Percentiles rank a stretch among this genome's conserved stretches.
phyloP scores from a whole-genome alignment of 208 protist genomes.

The Balamuthia mandrillaris region DNA sequence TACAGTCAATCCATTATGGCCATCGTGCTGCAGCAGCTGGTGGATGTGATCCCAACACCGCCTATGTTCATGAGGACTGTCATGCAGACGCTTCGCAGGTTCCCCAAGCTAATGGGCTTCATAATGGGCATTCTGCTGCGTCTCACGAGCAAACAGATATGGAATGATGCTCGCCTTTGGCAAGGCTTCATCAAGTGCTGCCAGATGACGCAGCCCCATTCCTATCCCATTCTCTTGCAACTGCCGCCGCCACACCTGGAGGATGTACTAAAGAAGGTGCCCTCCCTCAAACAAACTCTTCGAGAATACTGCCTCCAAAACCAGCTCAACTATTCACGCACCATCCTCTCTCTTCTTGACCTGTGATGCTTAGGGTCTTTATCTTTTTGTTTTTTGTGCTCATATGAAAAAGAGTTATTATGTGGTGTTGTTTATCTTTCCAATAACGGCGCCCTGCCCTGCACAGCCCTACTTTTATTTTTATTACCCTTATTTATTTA shows the following conservation, averaged over 20 bases:
- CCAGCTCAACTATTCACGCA: neutral
- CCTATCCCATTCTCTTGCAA: neutral
- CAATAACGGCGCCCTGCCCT: too few species aligned
- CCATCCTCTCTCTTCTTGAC: neutral
- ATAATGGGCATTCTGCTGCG: neutral
- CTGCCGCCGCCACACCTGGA: neutral
- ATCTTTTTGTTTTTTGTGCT: neutral
- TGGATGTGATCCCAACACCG: neutral
- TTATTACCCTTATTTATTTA: too few species aligned
- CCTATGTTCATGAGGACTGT: neutral
- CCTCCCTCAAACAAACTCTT: neutral
- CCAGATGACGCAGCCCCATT: neutral
- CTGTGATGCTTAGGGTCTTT: neutral
- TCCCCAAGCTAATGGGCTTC: neutral
- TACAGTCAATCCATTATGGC: neutral
- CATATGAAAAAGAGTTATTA: too few species aligned
- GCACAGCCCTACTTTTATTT: too few species aligned
- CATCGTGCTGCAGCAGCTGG: constrained; percentile 4
- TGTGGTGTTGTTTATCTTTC: too few species aligned
- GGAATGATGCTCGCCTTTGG: neutral
- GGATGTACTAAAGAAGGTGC: neutral
- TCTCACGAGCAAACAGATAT: neutral
- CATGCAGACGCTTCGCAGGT: neutral
- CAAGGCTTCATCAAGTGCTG: neutral
- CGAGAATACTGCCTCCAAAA: neutral